Evolutionary conservation across 352 stramenopile genomes (phyloP), one percentile per base, ranked within the genome.

Genomic region (Phytophthora foliorum): DNA sequence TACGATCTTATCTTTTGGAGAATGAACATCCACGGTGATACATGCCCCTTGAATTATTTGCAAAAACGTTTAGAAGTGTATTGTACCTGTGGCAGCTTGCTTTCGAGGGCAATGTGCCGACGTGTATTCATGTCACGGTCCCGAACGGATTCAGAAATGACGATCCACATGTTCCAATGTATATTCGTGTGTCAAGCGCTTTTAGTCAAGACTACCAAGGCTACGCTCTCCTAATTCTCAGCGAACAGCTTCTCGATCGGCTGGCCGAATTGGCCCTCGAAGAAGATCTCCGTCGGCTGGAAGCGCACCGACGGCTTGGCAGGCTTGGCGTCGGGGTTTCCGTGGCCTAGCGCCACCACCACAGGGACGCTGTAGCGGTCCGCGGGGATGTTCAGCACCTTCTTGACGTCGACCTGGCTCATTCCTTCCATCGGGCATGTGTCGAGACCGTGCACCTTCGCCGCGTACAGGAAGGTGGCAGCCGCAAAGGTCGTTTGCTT

Each of bases 401-500:
- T 63, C 14, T 77, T 76, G 36, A 93, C 41, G 6, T 70, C 61
- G 16, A 53, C 57, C 57, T 93, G 76, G 29, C 89, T 74, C 46
- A 89, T 85, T 21, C 85, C 85, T 62, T 93, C 87, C 82, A 93
- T 94, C 2, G 78, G 69, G 36, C 82, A 89, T 14, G 83, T 92
- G 32, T 65, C 72, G 16, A 95, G 63, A 0, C 82, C 82, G 49
- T 90, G 77, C 4, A 77, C 74, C 46, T 91, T 71, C 0, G 86
- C 82, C 0, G 88, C 88, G n/a, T 84, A 78, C 50, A 93, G 31
- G 60, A 92, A 92, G 31, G 80, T 81, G 8, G 80, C 69, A 0
- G 81, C 88, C 3, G 84, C 88, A 36, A 93, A 79, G 17, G 73
- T 75, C 4, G 86, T 88, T 50, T 90, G 80, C 75, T 95, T 95